These are phyloP conservation scores for Heritiera fomes DNA, from an alignment of 345 rosid genomes.

Conservation along the genomic window DNA sequence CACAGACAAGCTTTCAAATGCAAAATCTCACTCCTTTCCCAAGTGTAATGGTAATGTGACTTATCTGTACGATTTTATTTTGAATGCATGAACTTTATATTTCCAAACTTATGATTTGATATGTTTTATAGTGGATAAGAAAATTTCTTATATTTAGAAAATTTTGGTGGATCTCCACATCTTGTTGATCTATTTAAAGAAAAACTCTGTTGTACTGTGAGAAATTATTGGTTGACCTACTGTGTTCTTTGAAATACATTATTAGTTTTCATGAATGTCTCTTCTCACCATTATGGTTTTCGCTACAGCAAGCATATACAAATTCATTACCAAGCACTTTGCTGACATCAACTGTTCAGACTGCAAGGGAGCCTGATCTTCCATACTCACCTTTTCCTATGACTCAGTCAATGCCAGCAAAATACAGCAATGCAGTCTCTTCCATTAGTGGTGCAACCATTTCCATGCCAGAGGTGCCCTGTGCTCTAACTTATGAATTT, in stretches of 20 bases:
- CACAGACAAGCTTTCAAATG: conserved; percentile 65
- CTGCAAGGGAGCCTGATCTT: conserved; percentile 77
- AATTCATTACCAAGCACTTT: conserved; percentile 70
- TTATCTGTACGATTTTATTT: not conserved
- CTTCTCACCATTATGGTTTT: conserved; percentile 21
- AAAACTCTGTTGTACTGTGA: not conserved
- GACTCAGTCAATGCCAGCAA: conserved; percentile 67
- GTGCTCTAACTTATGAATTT: not conserved
- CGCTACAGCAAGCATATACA: conserved; percentile 59
- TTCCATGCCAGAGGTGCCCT: conserved; percentile 75
- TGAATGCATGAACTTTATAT: conserved; percentile 3
- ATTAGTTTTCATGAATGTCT: not conserved
- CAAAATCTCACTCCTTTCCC: conserved; percentile 70
- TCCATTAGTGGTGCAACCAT: conserved; percentile 68
- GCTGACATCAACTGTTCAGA: conserved; percentile 70
- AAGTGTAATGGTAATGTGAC: conserved; percentile 67
- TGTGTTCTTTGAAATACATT: not conserved
- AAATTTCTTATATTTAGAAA: not conserved
- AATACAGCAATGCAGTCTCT: conserved; percentile 62
- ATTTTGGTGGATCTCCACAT: not conserved
- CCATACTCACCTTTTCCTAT: conserved; percentile 76
- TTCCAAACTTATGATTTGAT: conserved; percentile 2
- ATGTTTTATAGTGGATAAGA: not conserved
- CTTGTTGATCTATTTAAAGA: conserved; percentile 6
- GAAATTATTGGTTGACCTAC: not conserved